Conservation (phyloP, 1,284 basidiomycete species). For the Ganoderma leucocontextum region DNA sequence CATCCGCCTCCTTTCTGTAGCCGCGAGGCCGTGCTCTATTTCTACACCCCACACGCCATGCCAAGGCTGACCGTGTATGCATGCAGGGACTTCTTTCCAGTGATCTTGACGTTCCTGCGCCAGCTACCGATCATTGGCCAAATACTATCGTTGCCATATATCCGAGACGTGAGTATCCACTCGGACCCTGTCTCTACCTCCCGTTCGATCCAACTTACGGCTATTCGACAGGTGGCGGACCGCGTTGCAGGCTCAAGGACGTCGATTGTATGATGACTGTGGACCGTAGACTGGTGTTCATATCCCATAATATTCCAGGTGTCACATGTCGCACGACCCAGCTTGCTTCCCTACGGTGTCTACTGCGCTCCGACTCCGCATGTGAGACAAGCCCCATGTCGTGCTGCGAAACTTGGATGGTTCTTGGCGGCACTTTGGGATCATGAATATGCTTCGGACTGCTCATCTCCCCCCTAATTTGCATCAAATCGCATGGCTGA, state of each 20-base stretch:
- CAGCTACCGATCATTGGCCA: slow-evolving; percentile 95
- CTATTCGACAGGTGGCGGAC: slow-evolving; percentile 64
- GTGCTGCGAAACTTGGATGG: not conserved
- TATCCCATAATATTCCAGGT: not conserved
- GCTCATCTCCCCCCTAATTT: not conserved
- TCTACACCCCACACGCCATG: slow-evolving; percentile 8
- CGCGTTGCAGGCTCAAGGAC: slow-evolving; percentile 79
- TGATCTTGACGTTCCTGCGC: slow-evolving; percentile 94
- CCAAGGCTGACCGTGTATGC: not conserved
- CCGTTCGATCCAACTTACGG: not conserved
- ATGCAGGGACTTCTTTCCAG: slow-evolving; percentile 98
- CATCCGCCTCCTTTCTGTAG: not conserved
- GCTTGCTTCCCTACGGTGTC: not conserved
- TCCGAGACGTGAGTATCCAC: slow-evolving; percentile 65
- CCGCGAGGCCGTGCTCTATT: not conserved
- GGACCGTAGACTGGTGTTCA: slow-evolving; percentile 1
- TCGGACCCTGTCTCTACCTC: not conserved
- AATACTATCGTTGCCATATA: slow-evolving; percentile 86
- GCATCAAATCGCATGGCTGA: not conserved
- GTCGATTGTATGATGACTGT: slow-evolving; percentile 66
- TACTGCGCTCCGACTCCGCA: not conserved
- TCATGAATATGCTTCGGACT: not conserved
- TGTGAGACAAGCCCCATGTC: not conserved
- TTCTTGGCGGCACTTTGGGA: not conserved
- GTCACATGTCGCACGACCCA: not conserved